phyloP scores from a whole-genome alignment of 106 monocot genomes.

The Acorus calamus region DNA sequence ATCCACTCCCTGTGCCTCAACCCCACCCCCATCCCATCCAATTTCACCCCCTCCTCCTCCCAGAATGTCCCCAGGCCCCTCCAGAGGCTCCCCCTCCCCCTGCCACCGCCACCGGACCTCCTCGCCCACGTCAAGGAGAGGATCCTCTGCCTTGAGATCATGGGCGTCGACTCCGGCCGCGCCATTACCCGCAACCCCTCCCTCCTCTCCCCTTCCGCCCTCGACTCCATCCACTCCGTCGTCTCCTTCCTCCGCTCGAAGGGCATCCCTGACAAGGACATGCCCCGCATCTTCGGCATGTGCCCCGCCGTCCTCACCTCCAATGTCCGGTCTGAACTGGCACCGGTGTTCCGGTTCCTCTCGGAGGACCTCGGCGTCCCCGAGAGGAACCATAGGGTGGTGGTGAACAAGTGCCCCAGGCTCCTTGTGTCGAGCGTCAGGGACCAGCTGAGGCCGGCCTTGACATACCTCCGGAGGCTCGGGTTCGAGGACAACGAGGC shows the following conservation, averaged over 20 bases:
- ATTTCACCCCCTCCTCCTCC: not conserved
- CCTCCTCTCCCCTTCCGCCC: conserved; percentile 35
- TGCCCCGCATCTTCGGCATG: conserved; percentile 53
- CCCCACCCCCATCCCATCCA: conserved; percentile 1
- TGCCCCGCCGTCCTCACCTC: conserved; percentile 65
- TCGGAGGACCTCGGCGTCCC: conserved; percentile 40
- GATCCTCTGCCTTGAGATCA: conserved; percentile 72
- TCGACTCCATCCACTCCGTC: conserved; percentile 52
- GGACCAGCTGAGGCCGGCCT: conserved; percentile 64
- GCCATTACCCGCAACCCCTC: conserved; percentile 44
- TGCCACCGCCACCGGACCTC: conserved; percentile 25
- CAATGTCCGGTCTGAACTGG: conserved; percentile 27
- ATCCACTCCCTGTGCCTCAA: conserved; percentile 15
- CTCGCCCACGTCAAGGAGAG: conserved; percentile 49
- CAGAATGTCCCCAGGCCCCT: not conserved
- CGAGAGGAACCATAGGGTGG: conserved; percentile 17
- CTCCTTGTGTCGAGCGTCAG: conserved; percentile 48
- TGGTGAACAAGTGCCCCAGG: conserved; percentile 71
- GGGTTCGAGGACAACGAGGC: conserved; percentile 39
- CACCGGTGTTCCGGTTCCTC: conserved; percentile 76
- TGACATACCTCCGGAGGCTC: conserved; percentile 49
- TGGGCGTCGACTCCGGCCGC: conserved; percentile 69
- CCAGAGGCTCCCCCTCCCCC: not conserved
- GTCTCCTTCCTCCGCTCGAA: conserved; percentile 61
- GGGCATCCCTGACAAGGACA: conserved; percentile 70